Evolutionary conservation across 345 rosid species (phyloP).

Genomic region (Ailanthus altissimus): DNA sequence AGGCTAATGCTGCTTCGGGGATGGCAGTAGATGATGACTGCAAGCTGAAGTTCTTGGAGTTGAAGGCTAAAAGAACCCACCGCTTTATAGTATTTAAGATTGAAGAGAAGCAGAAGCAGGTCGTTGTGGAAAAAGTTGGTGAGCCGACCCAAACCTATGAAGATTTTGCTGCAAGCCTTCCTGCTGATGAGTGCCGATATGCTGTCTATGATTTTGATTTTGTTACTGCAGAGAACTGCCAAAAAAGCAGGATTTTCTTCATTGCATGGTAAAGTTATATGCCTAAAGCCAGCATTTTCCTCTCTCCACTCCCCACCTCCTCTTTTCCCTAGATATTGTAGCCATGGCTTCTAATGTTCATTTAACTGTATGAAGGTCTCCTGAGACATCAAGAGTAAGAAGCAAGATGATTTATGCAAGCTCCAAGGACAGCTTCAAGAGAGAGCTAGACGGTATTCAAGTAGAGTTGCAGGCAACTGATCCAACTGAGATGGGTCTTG

Average conservation of each 20-base stretch:
- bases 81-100: slow-evolving; percentile 58
- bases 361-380: slow-evolving; percentile 41
- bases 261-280: slow-evolving; percentile 45
- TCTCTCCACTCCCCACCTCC: no score
- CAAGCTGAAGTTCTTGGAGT: slow-evolving; percentile 54
- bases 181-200: slow-evolving; percentile 47
- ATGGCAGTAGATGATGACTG: slow-evolving; percentile 67
- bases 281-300: background rate
- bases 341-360: background rate
- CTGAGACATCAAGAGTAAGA: slow-evolving; percentile 57
- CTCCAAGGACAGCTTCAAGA: slow-evolving; percentile 66
- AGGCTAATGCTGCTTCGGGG: slow-evolving; percentile 64
- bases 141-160: slow-evolving; percentile 50
- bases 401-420: slow-evolving; percentile 73
- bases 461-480: slow-evolving; percentile 66
- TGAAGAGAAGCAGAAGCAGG: slow-evolving; percentile 61
- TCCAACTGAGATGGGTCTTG: slow-evolving; percentile 66
- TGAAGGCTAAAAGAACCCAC: slow-evolving; percentile 56
- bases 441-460: slow-evolving; percentile 60
- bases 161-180: slow-evolving; percentile 53
- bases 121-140: slow-evolving; percentile 53
- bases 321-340: background rate
- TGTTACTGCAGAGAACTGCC: slow-evolving; percentile 55
- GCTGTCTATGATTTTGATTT: slow-evolving; percentile 55
- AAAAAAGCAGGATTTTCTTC: slow-evolving; percentile 61